Evolutionary conservation across 371 early-diverging fungal species (phyloP).

Genomic region (Lichtheimia ramosa): DNA sequence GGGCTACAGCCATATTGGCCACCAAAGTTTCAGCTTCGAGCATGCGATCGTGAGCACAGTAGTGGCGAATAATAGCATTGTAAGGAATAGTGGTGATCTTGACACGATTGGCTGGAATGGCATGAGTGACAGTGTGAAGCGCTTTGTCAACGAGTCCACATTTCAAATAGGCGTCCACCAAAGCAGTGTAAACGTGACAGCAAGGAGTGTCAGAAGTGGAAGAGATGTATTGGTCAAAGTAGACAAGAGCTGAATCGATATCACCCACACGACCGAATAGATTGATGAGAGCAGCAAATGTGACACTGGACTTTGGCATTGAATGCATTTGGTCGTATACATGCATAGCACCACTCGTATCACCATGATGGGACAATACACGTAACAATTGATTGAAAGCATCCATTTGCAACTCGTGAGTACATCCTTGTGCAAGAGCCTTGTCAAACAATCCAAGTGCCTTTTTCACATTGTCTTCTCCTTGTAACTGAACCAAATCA

Average conservation of each 20-base stretch:
- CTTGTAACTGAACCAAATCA: slow-evolving; percentile 26
- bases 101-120: slow-evolving; percentile 28
- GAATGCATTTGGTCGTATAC: slow-evolving; percentile 34
- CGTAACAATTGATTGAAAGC: slow-evolving; percentile 44
- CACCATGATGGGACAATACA: slow-evolving; percentile 42
- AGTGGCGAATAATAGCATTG: slow-evolving; percentile 45
- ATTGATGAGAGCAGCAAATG: slow-evolving; percentile 48
- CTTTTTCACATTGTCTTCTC: slow-evolving; percentile 33
- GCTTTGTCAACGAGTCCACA: slow-evolving; percentile 38
- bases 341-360: slow-evolving; percentile 28
- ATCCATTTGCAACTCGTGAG: slow-evolving; percentile 34
- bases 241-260: slow-evolving; percentile 29
- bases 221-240: slow-evolving; percentile 36
- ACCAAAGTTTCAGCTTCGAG: slow-evolving; percentile 34
- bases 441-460: slow-evolving; percentile 35
- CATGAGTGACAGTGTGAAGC: slow-evolving; percentile 31
- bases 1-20: slow-evolving; percentile 26
- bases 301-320: slow-evolving; percentile 28
- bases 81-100: slow-evolving; percentile 38
- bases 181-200: slow-evolving; percentile 43
- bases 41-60: slow-evolving; percentile 28
- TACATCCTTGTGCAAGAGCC: slow-evolving; percentile 22
- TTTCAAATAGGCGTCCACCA: slow-evolving; percentile 47
- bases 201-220: slow-evolving; percentile 22
- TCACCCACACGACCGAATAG: slow-evolving; percentile 49